These are phyloP conservation scores for Candida sojae DNA, from an alignment of 1,139 yeast genomes.

Conservation along the genomic window DNA sequence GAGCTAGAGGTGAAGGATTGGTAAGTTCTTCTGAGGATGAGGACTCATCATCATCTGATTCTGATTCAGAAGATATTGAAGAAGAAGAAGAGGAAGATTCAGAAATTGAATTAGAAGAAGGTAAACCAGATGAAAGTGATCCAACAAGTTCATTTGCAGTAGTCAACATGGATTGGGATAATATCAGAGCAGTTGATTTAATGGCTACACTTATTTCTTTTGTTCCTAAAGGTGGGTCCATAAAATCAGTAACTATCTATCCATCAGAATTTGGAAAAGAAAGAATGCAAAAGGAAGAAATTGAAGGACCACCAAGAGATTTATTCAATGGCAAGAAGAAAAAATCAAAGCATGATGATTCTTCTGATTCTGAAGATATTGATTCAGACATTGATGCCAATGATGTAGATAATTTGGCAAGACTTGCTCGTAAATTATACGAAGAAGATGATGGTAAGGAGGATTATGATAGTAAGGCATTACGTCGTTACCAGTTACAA, in stretches of 20 bases:
- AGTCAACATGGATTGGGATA: conserved; percentile 98
- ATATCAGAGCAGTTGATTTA: conserved; percentile 78
- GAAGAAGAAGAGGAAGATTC: conserved; percentile 44
- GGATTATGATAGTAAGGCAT: conserved; percentile 70
- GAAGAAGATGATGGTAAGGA: conserved; percentile 72
- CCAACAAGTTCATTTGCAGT: conserved; percentile 83
- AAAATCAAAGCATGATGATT: conserved; percentile 4
- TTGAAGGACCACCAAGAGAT: conserved; percentile 91
- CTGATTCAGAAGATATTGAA: conserved; percentile 31
- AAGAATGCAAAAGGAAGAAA: conserved; percentile 86
- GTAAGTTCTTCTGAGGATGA: conserved; percentile 21
- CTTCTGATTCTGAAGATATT: conserved; percentile 37
- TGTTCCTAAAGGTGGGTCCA: conserved; percentile 74
- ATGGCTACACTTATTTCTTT: conserved; percentile 90
- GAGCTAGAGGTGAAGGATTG: conserved; percentile 71
- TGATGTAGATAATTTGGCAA: conserved; percentile 45
- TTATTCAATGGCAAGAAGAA: conserved; percentile 54
- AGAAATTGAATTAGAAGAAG: conserved; percentile 56
- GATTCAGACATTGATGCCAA: conserved; percentile 50
- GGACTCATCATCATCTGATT: conserved; percentile 26
- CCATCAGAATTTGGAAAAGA: conserved; percentile 96
- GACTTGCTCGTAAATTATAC: conserved; percentile 65
- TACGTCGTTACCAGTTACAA: conserved; percentile 82
- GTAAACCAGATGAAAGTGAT: conserved; percentile 79
- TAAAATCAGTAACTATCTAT: conserved; percentile 70